Base-by-base conservation (phyloP, 2,329 filamentous ascomycete species). In the Alternaria gansuensis region DNA sequence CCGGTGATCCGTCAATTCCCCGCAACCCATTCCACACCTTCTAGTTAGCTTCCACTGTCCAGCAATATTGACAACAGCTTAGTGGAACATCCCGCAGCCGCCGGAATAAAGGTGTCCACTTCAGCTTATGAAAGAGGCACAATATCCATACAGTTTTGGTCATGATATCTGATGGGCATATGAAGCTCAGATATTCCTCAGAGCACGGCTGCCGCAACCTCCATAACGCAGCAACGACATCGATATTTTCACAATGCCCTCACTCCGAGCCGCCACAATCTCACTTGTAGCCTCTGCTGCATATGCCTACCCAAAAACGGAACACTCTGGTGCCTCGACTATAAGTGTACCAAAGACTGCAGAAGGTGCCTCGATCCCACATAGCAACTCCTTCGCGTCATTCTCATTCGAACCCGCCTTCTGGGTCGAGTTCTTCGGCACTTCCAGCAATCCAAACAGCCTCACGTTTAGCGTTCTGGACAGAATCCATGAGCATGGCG, bases 371-470 rank as follows among this genome's bases (percentile, higher is more conserved):
- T 62, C 57, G 37, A 60, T 62, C 34, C 48, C 41, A 11, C 57
- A 62, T 26, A 56, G 40, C 41, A 62, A 62, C 26, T 56, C 56
- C 11, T 62, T 60, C 34, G 59, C 56, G 3, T 60, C 59, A 10
- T 62, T 62, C 40, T 63, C 57, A 1, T 60, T 63, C 14, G 57
- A 60, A 41, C 53, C 52, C 14, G 53, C 60, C 13, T 63, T 60
- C 57, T 63, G 57, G 60, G 57, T 60, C 13, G 60, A 63, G 7
- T 63, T 63, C 39, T 63, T 63, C 50, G 53, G 60, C 11, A 57
- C 57, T 34, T 49, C 60, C 6, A 60, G 45, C 46, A 60, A 41
- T 31, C 50, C 57, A 1, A 60, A 60, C 17, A 49, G 49, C 2
- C 53, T 63, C 9, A 63, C 57, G 4, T 54, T 63, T 10, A 39